Conservation (phyloP, 2,329 filamentous ascomycete genomes). For the Trichoderma semiorbis region DNA sequence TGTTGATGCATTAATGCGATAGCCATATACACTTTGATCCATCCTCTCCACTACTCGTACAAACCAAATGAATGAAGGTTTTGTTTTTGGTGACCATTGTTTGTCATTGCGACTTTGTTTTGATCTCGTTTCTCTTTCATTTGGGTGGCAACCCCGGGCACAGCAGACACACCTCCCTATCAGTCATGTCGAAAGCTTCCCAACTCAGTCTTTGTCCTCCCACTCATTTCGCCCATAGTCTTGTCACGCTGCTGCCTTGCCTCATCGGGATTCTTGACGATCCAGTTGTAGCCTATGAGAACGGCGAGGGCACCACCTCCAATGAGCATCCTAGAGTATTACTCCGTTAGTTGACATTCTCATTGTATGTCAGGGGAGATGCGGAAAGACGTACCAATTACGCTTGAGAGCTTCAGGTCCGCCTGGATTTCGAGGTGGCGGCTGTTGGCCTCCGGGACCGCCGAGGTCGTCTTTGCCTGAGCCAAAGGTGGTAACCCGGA, state of each 20-base stretch:
- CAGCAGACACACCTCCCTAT: conserved; percentile 2
- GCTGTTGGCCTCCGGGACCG: conserved; percentile 35
- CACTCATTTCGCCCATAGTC: conserved; percentile 31
- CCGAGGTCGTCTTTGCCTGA: conserved; percentile 28
- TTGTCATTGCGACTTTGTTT: not conserved
- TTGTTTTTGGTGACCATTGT: not conserved
- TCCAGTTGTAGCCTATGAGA: conserved; percentile 28
- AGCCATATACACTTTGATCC: not conserved
- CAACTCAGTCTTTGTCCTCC: conserved; percentile 29
- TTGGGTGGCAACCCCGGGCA: conserved; percentile 6
- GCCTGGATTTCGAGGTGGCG: conserved; percentile 22
- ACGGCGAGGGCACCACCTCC: conserved; percentile 28
- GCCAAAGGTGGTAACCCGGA: not conserved
- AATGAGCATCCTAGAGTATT: conserved; percentile 27
- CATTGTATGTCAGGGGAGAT: not conserved
- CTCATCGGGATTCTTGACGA: conserved; percentile 25
- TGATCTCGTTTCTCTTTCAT: not conserved
- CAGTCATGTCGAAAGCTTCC: conserved; percentile 31
- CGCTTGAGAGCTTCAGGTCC: conserved; percentile 28
- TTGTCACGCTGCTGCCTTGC: conserved; percentile 17
- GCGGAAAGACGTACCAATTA: conserved; percentile 29
- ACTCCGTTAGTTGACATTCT: not conserved
- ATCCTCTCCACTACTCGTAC: not conserved
- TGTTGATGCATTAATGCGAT: not conserved
- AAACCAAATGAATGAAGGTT: not conserved